Conservation (phyloP, 257 asterid genomes). For the Forsythia viridissima region DNA sequence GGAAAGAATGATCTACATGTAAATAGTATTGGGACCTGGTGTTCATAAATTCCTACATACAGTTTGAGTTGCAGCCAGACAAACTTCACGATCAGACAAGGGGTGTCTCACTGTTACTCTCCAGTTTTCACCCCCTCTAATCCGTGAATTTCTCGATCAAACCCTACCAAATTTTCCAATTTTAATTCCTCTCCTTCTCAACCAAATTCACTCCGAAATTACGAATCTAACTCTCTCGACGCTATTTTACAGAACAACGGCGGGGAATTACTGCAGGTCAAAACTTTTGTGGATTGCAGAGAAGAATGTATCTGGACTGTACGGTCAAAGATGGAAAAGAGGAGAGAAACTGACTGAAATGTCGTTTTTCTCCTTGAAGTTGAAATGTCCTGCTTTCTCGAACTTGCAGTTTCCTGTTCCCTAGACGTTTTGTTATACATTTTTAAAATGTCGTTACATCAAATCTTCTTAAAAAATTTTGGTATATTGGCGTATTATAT, state of each 20-base stretch:
- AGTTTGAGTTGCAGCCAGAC: slow-evolving; percentile 39
- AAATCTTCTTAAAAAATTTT: too few relatives aligned
- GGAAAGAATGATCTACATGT: slow-evolving; percentile 17
- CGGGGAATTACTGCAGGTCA: background rate
- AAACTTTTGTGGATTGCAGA: background rate
- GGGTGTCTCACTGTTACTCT: slow-evolving; percentile 31
- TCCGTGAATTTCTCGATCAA: slow-evolving; percentile 31
- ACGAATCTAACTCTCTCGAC: slow-evolving; percentile 7
- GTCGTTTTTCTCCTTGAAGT: background rate
- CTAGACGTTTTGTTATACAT: too few relatives aligned
- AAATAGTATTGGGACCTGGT: slow-evolving; percentile 49
- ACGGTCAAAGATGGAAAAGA: background rate
- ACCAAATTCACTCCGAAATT: background rate
- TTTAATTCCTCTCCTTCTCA: background rate
- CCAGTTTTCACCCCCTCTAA: slow-evolving; percentile 29
- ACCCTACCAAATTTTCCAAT: slow-evolving; percentile 16
- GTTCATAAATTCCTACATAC: slow-evolving; percentile 51
- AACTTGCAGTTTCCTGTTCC: too few relatives aligned
- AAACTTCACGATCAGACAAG: slow-evolving; percentile 40
- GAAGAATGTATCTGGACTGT: background rate
- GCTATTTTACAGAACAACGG: slow-evolving; percentile 28
- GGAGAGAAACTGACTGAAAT: background rate
- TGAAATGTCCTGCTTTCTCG: too few relatives aligned
- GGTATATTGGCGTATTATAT: too few relatives aligned
- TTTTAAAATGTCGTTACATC: too few relatives aligned